Evolutionary conservation across 805 yeast genomes (phyloP).

Genomic region (Saccharomyces cerevisiae): DNA sequence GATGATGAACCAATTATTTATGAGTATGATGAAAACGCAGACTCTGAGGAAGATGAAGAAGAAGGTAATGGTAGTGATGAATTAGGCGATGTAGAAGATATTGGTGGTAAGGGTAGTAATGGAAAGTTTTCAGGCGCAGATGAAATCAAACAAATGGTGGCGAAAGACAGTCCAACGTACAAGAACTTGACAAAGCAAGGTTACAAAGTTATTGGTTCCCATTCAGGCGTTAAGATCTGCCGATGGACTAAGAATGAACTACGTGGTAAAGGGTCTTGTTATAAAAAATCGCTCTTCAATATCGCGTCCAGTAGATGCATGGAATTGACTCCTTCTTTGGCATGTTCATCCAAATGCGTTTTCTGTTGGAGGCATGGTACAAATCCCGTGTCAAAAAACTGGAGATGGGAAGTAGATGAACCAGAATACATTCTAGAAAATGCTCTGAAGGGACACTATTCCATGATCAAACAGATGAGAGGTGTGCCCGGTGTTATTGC

Average conservation of each 20-base stretch:
- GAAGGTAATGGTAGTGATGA: constrained; percentile 30
- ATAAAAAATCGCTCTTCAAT: constrained; percentile 87
- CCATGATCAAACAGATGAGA: constrained; percentile 86
- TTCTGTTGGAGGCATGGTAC: constrained; percentile 98
- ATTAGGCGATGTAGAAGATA: constrained; percentile 79
- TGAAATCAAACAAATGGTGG: constrained; percentile 73
- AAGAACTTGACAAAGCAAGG: constrained; percentile 89
- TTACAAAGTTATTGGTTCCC: constrained; percentile 85
- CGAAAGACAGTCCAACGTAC: constrained; percentile 80
- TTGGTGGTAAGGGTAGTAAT: constrained; percentile 44
- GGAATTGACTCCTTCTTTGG: constrained; percentile 91
- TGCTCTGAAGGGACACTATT: constrained; percentile 81
- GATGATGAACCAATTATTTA: constrained; percentile 65
- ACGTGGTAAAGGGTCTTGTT: constrained; percentile 90
- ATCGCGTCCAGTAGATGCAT: constrained; percentile 84
- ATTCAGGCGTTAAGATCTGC: constrained; percentile 90
- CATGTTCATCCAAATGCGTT: constrained; percentile 92
- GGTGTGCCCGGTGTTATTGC: constrained; percentile 93
- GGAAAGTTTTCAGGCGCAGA: constrained; percentile 12
- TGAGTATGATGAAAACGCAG: constrained; percentile 51
- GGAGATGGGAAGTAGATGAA: constrained; percentile 94
- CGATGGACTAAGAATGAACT: constrained; percentile 94
- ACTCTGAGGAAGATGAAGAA: constrained; percentile 40
- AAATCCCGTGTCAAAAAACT: constrained; percentile 88
- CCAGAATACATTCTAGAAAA: constrained; percentile 80